Conservation (phyloP, 2,329 filamentous ascomycete genomes). For the Fusarium penzigii region DNA sequence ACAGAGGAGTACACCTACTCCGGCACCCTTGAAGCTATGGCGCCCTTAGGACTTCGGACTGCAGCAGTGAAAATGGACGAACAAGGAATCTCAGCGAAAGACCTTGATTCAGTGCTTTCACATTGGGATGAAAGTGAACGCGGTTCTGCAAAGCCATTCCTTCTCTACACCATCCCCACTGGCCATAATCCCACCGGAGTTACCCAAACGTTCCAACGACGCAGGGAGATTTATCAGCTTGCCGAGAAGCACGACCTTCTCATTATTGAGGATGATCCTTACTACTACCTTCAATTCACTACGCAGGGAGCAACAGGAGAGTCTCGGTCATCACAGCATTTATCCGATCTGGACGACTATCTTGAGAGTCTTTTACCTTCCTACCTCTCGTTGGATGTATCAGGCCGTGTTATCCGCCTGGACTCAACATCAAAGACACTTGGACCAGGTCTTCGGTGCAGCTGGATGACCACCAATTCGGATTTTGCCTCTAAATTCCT, state of each 20-base stretch:
- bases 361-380: conserved; percentile 19
- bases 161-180: conserved; percentile 61
- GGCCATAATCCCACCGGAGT: conserved; percentile 85
- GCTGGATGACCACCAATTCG: conserved; percentile 77
- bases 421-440: conserved; percentile 89
- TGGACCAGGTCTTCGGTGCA: conserved; percentile 71
- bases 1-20: too few species aligned
- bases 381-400: conserved; percentile 35
- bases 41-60: too few species aligned
- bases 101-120: conserved; percentile 68
- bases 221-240: conserved; percentile 70
- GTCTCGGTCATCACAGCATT: conserved; percentile 10
- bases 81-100: conserved; percentile 55
- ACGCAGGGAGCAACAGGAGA: neutral
- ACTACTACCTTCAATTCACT: conserved; percentile 83
- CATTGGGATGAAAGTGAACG: conserved; percentile 45
- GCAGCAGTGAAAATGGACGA: neutral
- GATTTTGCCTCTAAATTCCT: neutral
- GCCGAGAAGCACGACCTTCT: conserved; percentile 76
- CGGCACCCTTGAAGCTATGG: too few species aligned
- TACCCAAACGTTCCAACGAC: conserved; percentile 65
- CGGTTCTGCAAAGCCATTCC: conserved; percentile 48
- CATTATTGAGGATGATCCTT: conserved; percentile 85
- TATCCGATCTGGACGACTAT: conserved; percentile 1
- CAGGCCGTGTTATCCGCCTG: conserved; percentile 76